These are phyloP conservation scores for Aureobasidium sp. DNA, from an alignment of 2,329 filamentous ascomycete species.

Conservation along the genomic window DNA sequence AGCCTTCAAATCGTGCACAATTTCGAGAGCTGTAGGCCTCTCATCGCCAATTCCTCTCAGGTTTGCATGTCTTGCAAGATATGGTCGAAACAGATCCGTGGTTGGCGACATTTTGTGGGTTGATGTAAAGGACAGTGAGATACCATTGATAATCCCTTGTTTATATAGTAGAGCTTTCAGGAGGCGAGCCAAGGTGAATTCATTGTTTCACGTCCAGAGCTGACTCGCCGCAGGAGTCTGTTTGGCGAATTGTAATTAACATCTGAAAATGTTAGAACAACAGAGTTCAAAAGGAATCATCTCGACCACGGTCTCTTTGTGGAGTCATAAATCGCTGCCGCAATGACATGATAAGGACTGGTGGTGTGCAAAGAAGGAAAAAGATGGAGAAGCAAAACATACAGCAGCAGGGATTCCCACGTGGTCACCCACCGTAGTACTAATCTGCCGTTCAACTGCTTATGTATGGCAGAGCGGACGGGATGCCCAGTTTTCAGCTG, in stretches of 20 bases:
- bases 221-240: not conserved
- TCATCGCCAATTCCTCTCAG: constrained; percentile 25
- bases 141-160: not conserved
- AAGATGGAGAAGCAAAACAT: too few relatives aligned
- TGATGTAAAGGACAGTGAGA: not conserved
- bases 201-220: not conserved
- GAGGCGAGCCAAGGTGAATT: not conserved
- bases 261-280: too few relatives aligned
- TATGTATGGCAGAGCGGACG: too few relatives aligned
- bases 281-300: too few relatives aligned
- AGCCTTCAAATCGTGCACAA: constrained; percentile 24
- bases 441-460: too few relatives aligned
- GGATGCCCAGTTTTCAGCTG: too few relatives aligned
- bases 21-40: constrained; percentile 23
- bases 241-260: not conserved
- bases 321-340: too few relatives aligned
- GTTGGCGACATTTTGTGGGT: not conserved
- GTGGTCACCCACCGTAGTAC: too few relatives aligned
- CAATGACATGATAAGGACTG: too few relatives aligned
- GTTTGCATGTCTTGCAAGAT: not conserved
- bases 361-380: too few relatives aligned
- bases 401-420: too few relatives aligned
- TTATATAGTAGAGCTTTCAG: not conserved
- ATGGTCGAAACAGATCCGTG: constrained; percentile 1
- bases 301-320: too few relatives aligned